These are phyloP conservation scores for Apostasia shenzhenica DNA, from an alignment of 106 monocot genomes.

Conservation along the genomic window DNA sequence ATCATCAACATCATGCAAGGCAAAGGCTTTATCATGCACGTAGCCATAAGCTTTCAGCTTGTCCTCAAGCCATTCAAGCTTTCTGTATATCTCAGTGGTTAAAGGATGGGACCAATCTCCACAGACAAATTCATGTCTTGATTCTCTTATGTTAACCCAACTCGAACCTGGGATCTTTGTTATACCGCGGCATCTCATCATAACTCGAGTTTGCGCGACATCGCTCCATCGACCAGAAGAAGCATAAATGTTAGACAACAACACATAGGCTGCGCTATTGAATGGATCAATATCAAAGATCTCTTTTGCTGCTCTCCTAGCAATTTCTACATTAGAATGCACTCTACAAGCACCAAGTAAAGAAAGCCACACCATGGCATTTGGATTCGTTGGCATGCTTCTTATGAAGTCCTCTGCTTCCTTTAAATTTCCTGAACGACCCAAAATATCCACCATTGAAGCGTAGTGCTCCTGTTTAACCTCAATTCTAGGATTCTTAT, in stretches of 20 bases:
- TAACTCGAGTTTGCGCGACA: conserved; percentile 39
- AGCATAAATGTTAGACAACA: conserved; percentile 73
- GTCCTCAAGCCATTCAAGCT: conserved; percentile 38
- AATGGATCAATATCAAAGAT: conserved; percentile 47
- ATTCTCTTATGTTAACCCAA: conserved; percentile 40
- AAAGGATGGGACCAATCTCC: conserved; percentile 48
- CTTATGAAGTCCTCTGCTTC: conserved; percentile 60
- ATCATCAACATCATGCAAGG: conserved; percentile 71
- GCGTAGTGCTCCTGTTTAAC: conserved; percentile 58
- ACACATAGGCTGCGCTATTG: conserved; percentile 48
- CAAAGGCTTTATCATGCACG: conserved; percentile 38
- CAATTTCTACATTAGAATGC: conserved; percentile 37
- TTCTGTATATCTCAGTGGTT: conserved; percentile 28
- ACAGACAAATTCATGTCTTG: conserved; percentile 43
- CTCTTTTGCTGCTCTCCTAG: conserved; percentile 33
- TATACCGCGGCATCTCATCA: conserved; percentile 46
- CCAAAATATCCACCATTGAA: conserved; percentile 79
- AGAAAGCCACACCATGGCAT: conserved; percentile 52
- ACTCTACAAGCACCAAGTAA: conserved; percentile 61
- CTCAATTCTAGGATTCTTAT: conserved; percentile 25
- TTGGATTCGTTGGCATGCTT: conserved; percentile 41
- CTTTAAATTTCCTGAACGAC: conserved; percentile 53
- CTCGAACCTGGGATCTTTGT: conserved; percentile 56
- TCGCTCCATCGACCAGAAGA: conserved; percentile 55
- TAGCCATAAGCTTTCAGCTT: conserved; percentile 44